Evolutionary conservation across 2,329 filamentous ascomycete species (phyloP).

Genomic region (Pseudonectria buxi): DNA sequence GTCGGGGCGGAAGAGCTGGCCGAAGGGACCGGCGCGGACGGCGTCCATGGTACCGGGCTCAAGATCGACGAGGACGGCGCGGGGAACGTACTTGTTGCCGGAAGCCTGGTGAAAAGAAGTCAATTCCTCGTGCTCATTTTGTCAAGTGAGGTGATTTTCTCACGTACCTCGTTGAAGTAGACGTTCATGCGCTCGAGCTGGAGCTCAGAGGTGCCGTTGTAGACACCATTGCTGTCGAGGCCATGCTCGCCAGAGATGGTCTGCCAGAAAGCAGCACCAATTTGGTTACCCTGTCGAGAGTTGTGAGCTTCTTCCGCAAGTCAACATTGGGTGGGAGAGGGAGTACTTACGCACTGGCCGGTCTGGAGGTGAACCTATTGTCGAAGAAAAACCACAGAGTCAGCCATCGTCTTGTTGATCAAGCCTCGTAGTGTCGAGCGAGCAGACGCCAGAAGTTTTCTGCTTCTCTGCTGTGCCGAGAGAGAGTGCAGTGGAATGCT

Average conservation of each 20-base stretch:
- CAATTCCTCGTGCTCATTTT: conserved; percentile 1
- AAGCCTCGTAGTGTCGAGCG: conserved; percentile 3
- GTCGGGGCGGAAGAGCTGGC: conserved; percentile 98
- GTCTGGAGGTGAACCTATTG: conserved; percentile 98
- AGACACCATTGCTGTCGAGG: conserved; percentile 96
- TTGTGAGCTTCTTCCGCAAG: conserved; percentile 29
- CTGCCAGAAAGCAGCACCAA: conserved; percentile 99
- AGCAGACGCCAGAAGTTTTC: conserved; percentile 7
- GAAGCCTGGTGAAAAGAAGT: conserved; percentile 51
- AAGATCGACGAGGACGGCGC: conserved; percentile 97
- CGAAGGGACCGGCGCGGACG: conserved; percentile 95
- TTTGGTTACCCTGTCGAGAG: conserved; percentile 87
- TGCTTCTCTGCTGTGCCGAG: conserved; percentile 3
- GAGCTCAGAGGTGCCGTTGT: conserved; percentile 97
- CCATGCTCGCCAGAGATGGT: conserved; percentile 87
- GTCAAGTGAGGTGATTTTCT: neutral
- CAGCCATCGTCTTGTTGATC: conserved; percentile 38
- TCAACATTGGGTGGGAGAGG: neutral
- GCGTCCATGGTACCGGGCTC: conserved; percentile 99
- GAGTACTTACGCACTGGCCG: conserved; percentile 83
- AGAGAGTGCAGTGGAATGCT: conserved; percentile 14
- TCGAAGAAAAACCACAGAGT: conserved; percentile 42
- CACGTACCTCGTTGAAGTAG: conserved; percentile 77
- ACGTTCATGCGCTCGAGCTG: conserved; percentile 99
- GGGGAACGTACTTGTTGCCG: conserved; percentile 98